Evolutionary conservation across 2,329 filamentous ascomycete genomes (phyloP).

Genomic region (Massarina eburnea): DNA sequence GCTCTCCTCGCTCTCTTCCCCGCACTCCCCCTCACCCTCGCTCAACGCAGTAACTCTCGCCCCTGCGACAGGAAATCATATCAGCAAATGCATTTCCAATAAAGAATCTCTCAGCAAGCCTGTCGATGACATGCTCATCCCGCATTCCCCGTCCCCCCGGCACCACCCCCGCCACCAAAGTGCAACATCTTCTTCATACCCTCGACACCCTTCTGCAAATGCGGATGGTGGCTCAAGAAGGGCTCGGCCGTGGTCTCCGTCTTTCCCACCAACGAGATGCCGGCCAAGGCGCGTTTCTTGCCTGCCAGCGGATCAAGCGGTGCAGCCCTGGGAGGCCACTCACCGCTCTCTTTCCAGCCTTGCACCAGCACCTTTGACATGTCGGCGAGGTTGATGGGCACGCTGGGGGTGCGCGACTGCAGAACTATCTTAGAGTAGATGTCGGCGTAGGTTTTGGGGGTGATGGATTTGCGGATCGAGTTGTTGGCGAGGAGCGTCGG

Average conservation of each 20-base stretch:
- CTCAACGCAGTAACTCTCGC: too few species aligned
- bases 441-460: slow-evolving; percentile 70
- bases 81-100: too few species aligned
- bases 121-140: not conserved
- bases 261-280: slow-evolving; percentile 5
- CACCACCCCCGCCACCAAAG: slow-evolving; percentile 26
- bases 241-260: slow-evolving; percentile 14
- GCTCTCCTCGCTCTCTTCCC: too few species aligned
- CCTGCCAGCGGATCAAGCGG: slow-evolving; percentile 50
- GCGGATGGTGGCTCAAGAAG: slow-evolving; percentile 42
- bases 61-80: too few species aligned
- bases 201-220: slow-evolving; percentile 48
- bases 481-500: slow-evolving; percentile 73
- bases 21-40: too few species aligned
- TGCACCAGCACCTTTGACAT: slow-evolving; percentile 79
- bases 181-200: slow-evolving; percentile 49
- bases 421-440: slow-evolving; percentile 90
- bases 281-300: slow-evolving; percentile 33
- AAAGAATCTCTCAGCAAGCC: too few species aligned
- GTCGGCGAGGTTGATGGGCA: slow-evolving; percentile 84
- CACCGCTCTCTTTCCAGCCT: slow-evolving; percentile 90
- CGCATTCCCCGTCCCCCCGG: not conserved
- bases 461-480: slow-evolving; percentile 76
- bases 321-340: slow-evolving; percentile 76
- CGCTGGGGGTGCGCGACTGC: slow-evolving; percentile 76